A percentile compares a stretch with the other conserved stretches of the same genome.
phyloP scores from a whole-genome alignment of 1,284 basidiomycete genomes.

The Heterobasidion occidentale region DNA sequence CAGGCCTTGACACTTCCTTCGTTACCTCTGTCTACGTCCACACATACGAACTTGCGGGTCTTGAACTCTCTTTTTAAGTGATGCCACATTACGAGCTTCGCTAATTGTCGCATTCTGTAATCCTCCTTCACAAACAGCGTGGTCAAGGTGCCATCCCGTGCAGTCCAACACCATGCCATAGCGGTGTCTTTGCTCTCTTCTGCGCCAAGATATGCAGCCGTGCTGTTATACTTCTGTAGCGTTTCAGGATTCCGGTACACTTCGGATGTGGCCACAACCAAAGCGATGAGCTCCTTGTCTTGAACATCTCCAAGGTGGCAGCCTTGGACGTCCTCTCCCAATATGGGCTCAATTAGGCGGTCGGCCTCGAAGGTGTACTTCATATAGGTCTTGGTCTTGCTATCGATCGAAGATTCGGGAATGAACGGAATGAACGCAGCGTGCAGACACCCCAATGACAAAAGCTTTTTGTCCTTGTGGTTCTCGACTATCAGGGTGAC shows the following conservation, averaged over 20 bases:
- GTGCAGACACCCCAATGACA: slow-evolving; percentile 6
- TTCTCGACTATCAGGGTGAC: not conserved
- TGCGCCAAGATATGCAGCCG: slow-evolving; percentile 3
- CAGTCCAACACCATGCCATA: slow-evolving; percentile 8
- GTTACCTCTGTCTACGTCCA: slow-evolving; percentile 1
- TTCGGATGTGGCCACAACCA: slow-evolving; percentile 3
- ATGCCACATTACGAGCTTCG: slow-evolving; percentile 4
- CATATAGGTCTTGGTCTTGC: not conserved
- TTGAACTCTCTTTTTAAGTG: slow-evolving; percentile 3
- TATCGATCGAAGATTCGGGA: not conserved
- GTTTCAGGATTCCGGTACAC: not conserved
- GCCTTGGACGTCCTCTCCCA: not conserved
- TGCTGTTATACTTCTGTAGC: slow-evolving; percentile 2
- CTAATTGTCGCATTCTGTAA: not conserved
- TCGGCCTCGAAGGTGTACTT: slow-evolving; percentile 3
- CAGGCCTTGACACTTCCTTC: slow-evolving; percentile 2
- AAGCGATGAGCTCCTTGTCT: slow-evolving; percentile 1
- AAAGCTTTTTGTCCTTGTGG: slow-evolving; percentile 1
- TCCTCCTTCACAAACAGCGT: slow-evolving; percentile 7
- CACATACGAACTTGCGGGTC: slow-evolving; percentile 1
- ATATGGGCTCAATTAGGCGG: not conserved
- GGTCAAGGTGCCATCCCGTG: slow-evolving; percentile 4
- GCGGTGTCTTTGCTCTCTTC: not conserved
- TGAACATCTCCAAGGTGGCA: slow-evolving; percentile 4
- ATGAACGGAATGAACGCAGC: not conserved